Conservation (phyloP, 208 protist species). For the Leishmania turanica region DNA sequence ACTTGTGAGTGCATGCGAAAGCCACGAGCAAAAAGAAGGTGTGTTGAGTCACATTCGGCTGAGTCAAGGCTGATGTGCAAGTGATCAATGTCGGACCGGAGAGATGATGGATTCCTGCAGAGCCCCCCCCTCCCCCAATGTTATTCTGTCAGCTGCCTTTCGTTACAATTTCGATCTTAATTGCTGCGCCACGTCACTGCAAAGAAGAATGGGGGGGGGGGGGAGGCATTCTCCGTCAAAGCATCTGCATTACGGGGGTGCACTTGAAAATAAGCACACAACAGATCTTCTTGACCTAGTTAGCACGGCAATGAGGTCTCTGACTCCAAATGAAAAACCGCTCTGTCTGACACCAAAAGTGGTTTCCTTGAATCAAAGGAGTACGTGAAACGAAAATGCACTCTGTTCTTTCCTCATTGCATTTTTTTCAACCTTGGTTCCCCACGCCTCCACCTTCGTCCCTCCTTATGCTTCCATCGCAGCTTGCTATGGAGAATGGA, state of each 20-base stretch:
- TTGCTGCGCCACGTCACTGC: too few species aligned
- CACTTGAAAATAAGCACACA: background rate
- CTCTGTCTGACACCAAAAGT: background rate
- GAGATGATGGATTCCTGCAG: background rate
- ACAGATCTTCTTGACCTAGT: background rate
- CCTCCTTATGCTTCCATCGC: background rate
- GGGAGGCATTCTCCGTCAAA: background rate
- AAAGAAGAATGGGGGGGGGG: background rate
- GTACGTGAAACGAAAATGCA: background rate
- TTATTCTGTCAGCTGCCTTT: background rate
- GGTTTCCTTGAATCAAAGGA: background rate
- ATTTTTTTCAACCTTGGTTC: background rate
- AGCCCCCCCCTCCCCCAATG: background rate
- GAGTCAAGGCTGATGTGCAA: background rate
- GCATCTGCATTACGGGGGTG: background rate
- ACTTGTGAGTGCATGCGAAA: background rate
- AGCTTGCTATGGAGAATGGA: background rate
- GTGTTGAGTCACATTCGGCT: background rate
- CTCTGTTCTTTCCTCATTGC: background rate
- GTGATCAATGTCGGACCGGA: background rate
- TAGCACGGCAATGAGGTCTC: background rate
- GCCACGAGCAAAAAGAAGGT: background rate
- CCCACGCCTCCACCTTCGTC: background rate
- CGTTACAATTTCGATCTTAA: background rate
- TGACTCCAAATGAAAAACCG: background rate